Evolutionary conservation across 768 basidiomycete genomes (phyloP).

Genomic region (Mycena alexandri): DNA sequence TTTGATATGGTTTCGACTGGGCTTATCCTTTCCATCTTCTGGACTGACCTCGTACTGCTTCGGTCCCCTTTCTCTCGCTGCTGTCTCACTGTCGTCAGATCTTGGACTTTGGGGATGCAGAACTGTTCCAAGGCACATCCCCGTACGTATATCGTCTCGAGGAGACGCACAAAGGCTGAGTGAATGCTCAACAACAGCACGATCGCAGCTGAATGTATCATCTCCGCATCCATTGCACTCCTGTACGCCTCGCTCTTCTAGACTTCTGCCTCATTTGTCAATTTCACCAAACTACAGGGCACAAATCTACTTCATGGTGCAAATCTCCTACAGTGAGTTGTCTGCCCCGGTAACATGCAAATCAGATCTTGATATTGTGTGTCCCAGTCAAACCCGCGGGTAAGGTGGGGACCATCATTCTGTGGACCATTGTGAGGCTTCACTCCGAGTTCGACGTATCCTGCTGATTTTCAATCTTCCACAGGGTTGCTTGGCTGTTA

Average conservation of each 20-base stretch:
- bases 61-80: too few relatives aligned
- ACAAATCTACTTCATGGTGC: slow-evolving; percentile 21
- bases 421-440: neutral
- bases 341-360: too few relatives aligned
- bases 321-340: slow-evolving; percentile 6
- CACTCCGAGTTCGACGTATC: too few relatives aligned
- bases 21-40: slow-evolving; percentile 12
- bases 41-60: neutral
- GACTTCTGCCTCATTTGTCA: neutral
- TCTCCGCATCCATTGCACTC: slow-evolving; percentile 7
- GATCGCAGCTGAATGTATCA: neutral
- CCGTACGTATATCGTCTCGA: too few relatives aligned
- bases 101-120: neutral
- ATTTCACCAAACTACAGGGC: slow-evolving; percentile 17
- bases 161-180: too few relatives aligned
- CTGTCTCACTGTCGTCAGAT: neutral
- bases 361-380: too few relatives aligned
- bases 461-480: too few relatives aligned
- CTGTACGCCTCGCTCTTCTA: neutral
- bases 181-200: too few relatives aligned
- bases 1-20: neutral
- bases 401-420: neutral
- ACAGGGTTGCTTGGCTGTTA: too few relatives aligned
- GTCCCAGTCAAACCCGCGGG: slow-evolving; percentile 23
- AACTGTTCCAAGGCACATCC: too few relatives aligned